Evolutionary conservation across 495 filamentous ascomycete species (phyloP).

Genomic region (Aspergillus affinis): DNA sequence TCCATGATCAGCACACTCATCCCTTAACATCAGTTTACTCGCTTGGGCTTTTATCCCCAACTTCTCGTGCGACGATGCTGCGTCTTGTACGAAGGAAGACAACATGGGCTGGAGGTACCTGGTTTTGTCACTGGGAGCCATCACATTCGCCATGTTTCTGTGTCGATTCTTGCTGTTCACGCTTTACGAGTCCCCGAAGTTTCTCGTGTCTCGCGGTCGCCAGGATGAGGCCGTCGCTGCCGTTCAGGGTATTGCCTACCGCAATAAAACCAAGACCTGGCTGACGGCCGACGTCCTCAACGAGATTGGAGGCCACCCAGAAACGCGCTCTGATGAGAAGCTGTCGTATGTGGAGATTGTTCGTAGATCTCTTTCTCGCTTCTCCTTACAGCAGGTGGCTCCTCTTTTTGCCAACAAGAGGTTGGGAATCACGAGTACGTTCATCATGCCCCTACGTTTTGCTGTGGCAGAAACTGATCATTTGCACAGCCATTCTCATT

Average conservation of each 20-base stretch:
- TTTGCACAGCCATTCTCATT: conserved; percentile 39
- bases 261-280: conserved; percentile 27
- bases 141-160: conserved; percentile 28
- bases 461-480: conserved; percentile 21
- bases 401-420: conserved; percentile 55
- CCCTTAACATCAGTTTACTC: conserved; percentile 26
- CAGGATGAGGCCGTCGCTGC: conserved; percentile 26
- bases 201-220: conserved; percentile 20
- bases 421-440: conserved; percentile 45
- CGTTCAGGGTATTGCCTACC: conserved; percentile 24
- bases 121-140: conserved; percentile 28
- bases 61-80: conserved; percentile 4
- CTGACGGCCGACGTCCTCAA: conserved; percentile 24
- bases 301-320: conserved; percentile 19
- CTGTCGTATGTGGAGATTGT: conserved; percentile 43
- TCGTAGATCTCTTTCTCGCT: conserved; percentile 44
- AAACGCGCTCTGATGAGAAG: conserved; percentile 18
- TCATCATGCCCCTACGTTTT: neutral
- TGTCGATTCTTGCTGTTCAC: conserved; percentile 52
- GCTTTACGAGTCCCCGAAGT: conserved; percentile 41
- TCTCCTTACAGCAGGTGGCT: conserved; percentile 46
- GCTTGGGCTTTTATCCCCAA: conserved; percentile 55
- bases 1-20: neutral
- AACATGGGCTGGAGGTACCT: conserved; percentile 32
- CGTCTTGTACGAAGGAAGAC: conserved; percentile 34